These are phyloP conservation scores for Colletotrichum viniferum DNA, from an alignment of 2,329 filamentous ascomycete genomes.

Conservation along the genomic window DNA sequence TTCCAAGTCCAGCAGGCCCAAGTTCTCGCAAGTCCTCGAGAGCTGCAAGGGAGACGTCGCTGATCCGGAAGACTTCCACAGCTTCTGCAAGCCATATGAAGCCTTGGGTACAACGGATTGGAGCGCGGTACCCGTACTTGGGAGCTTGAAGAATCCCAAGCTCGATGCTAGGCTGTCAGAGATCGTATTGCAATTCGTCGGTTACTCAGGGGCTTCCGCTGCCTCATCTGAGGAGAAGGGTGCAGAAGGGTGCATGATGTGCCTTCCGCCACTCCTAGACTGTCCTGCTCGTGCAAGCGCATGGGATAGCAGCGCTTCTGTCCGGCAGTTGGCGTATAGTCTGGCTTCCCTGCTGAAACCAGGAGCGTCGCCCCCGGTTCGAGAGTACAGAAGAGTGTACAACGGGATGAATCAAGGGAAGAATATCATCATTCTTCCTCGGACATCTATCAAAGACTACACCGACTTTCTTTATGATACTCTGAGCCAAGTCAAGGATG, in stretches of 20 bases:
- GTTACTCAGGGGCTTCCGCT: constrained; percentile 34
- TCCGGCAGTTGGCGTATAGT: constrained; percentile 61
- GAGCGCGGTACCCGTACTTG: constrained; percentile 1
- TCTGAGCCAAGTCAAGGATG: constrained; percentile 26
- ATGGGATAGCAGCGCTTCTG: constrained; percentile 56
- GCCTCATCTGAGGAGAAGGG: constrained; percentile 28
- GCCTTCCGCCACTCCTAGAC: constrained; percentile 68
- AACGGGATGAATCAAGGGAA: constrained; percentile 13
- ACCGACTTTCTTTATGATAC: constrained; percentile 18
- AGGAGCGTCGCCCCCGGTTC: constrained; percentile 24
- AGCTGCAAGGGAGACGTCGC: constrained; percentile 1
- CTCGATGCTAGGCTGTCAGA: constrained; percentile 46
- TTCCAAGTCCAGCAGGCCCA: constrained; percentile 30
- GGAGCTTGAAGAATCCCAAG: background rate
- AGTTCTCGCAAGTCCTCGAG: constrained; percentile 22
- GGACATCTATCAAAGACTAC: background rate
- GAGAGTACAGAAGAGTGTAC: constrained; percentile 41
- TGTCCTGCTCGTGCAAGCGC: constrained; percentile 58
- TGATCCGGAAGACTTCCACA: constrained; percentile 27
- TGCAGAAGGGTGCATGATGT: constrained; percentile 50
- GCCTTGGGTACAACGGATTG: constrained; percentile 11
- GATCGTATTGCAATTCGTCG: constrained; percentile 34
- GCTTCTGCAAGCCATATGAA: constrained; percentile 37
- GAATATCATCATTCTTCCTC: constrained; percentile 3
- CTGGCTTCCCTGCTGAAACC: constrained; percentile 30